Base-by-base conservation (phyloP, 164 flowering plant species). In the Piper betle region DNA sequence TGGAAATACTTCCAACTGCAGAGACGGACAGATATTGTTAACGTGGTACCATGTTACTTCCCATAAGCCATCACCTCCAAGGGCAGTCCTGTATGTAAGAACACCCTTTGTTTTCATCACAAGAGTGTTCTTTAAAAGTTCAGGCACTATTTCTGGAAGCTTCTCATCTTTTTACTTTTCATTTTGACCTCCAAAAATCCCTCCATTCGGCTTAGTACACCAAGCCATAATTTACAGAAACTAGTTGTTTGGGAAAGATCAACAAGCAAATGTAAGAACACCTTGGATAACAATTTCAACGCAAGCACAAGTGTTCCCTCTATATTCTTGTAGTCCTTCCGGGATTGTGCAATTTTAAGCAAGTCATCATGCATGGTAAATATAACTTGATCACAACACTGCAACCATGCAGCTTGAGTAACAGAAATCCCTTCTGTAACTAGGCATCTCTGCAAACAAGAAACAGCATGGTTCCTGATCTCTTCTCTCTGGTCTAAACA, bases 401-500 rank as follows among this genome's bases (percentile, higher is more conserved):
- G 72, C 70, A 72, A 54, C 80, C 80, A 77, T 37, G 60, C 62
- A 48, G 53, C 63, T 38, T 57, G 66, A 1, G 71, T 46, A 53
- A 77, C 65, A 40, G 48, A 54, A 18, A 74, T 52, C 12, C 70
- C 80, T 25, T 69, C 80, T 6, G 52, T 53, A 18, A 63, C 68
- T 60, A 72, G 54, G 65, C 80, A 74, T 56, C 72, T 66, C 69
- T 74, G 76, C 59, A 77, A 54, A 6, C 71, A 69, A 2, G 59
- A 52, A n/a, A 74, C 59, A 1, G 76, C 73, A 43, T 77, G 75
- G 58, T 74, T 74, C 19, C 80, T 63, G 18, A 77, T 74, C 53
- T 77, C 80, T 62, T 72, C 77, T 66, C 80, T 70, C 64, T 70
- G 75, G 40, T 77, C 80, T 62, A 77, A 63, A 63, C 78, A 77